These are phyloP conservation scores for Globisporangium recalcitrans DNA, from an alignment of 352 stramenopile genomes.

Conservation along the genomic window DNA sequence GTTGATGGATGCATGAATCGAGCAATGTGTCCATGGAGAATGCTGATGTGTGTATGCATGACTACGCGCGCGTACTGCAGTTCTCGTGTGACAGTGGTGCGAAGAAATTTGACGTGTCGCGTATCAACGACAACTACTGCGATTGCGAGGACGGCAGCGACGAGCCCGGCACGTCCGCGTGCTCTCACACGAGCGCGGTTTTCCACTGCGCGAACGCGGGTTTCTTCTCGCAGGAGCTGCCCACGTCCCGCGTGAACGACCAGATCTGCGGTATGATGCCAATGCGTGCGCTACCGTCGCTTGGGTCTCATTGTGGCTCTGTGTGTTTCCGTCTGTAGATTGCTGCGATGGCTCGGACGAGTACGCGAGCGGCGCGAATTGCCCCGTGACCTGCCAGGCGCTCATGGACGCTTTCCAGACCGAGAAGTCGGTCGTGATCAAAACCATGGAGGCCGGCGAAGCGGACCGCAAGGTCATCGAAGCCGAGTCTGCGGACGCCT, in stretches of 20 bases:
- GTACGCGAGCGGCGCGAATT: constrained; percentile 49
- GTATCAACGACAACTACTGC: constrained; percentile 94
- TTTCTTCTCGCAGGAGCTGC: constrained; percentile 57
- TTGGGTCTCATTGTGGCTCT: background rate
- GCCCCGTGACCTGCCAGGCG: constrained; percentile 34
- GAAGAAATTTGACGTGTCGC: constrained; percentile 41
- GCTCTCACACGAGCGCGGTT: constrained; percentile 43
- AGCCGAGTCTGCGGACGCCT: constrained; percentile 27
- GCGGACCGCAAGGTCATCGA: constrained; percentile 36
- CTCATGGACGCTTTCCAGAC: constrained; percentile 36
- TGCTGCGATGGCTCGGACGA: constrained; percentile 85
- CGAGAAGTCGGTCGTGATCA: constrained; percentile 60
- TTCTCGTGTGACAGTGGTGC: constrained; percentile 69
- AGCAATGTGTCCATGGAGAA: background rate
- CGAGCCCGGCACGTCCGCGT: constrained; percentile 86
- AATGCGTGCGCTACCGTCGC: background rate
- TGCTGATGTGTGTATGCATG: background rate
- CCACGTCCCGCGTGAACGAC: constrained; percentile 71
- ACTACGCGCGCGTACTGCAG: constrained; percentile 18
- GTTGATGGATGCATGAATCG: background rate
- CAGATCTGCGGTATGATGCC: constrained; percentile 53
- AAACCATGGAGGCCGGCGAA: constrained; percentile 62
- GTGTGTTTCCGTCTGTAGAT: constrained; percentile 35
- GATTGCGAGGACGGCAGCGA: constrained; percentile 90
- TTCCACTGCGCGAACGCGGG: constrained; percentile 77